Conservation (phyloP, 2,329 filamentous ascomycete genomes). For the Sporothrix protearum region DNA sequence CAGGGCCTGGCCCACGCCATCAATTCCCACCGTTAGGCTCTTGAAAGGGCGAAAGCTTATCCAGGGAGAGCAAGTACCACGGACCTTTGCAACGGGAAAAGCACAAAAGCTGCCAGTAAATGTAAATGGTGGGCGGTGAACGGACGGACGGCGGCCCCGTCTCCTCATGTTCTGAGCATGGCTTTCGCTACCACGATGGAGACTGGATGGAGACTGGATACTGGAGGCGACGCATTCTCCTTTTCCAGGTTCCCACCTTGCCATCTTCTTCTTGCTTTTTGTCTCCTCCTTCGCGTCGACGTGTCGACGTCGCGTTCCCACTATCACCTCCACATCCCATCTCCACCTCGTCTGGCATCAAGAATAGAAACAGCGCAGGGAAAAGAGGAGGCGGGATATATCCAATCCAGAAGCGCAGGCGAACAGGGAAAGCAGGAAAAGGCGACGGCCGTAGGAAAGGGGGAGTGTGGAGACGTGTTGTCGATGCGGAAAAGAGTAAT, state of each 20-base stretch:
- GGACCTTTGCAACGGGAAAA: not conserved
- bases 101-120: not conserved
- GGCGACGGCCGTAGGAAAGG: not conserved
- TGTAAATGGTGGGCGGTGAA: not conserved
- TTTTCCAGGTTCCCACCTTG: not conserved
- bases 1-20: not conserved
- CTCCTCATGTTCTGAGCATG: not conserved
- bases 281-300: not conserved
- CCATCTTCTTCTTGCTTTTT: not conserved
- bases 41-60: not conserved
- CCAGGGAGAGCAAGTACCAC: not conserved
- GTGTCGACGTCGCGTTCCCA: not conserved
- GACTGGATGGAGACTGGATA: not conserved
- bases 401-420: not conserved
- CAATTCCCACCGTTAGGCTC: not conserved
- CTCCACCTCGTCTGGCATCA: slow-evolving; percentile 2
- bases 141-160: not conserved
- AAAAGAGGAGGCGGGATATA: not conserved
- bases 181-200: not conserved
- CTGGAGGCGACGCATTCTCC: not conserved
- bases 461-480: slow-evolving; percentile 4
- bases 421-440: not conserved
- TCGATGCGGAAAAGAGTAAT: slow-evolving; percentile 11
- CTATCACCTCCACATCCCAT: not conserved
- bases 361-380: not conserved